Evolutionary conservation across 2,329 filamentous ascomycete genomes (phyloP).

Genomic region (Hypoxylon sp.): DNA sequence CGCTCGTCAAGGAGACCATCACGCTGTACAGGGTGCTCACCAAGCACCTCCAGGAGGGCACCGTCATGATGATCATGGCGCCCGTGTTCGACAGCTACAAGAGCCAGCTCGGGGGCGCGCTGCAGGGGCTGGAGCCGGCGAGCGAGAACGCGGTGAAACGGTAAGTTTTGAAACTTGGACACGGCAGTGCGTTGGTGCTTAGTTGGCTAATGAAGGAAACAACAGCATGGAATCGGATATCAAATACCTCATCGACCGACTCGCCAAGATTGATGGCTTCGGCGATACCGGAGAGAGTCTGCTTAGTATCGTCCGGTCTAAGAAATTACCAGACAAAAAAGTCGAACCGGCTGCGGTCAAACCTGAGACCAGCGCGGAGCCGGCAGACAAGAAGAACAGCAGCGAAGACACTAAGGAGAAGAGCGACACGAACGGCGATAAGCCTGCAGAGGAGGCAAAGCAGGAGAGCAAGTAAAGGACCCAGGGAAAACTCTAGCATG

Average conservation of each 20-base stretch:
- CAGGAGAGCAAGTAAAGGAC: constrained; percentile 36
- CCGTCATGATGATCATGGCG: constrained; percentile 84
- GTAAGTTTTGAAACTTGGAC: constrained; percentile 61
- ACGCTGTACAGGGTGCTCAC: constrained; percentile 86
- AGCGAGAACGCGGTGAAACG: constrained; percentile 77
- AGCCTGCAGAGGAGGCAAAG: constrained; percentile 18
- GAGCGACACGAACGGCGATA: constrained; percentile 8
- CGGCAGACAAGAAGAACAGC: constrained; percentile 12
- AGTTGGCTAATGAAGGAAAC: constrained; percentile 16
- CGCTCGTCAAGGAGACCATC: constrained; percentile 84
- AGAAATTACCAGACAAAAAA: constrained; percentile 52
- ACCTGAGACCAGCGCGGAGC: constrained; percentile 30
- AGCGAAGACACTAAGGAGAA: constrained; percentile 22
- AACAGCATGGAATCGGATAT: constrained; percentile 80
- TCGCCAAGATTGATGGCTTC: constrained; percentile 83
- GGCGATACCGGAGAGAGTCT: constrained; percentile 78
- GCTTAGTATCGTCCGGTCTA: constrained; percentile 71
- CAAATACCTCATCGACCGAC: constrained; percentile 75
- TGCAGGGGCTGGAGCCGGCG: constrained; percentile 72
- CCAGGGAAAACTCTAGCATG: constrained; percentile 23
- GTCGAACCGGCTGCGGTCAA: constrained; percentile 33
- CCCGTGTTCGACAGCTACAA: constrained; percentile 87
- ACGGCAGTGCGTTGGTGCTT: not conserved
- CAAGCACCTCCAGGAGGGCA: constrained; percentile 82
- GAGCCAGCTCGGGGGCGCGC: constrained; percentile 79